Percentiles rank a stretch among this genome's conserved stretches.
Conservation (phyloP, 345 rosid species). For the Carallia pectinifolia region DNA sequence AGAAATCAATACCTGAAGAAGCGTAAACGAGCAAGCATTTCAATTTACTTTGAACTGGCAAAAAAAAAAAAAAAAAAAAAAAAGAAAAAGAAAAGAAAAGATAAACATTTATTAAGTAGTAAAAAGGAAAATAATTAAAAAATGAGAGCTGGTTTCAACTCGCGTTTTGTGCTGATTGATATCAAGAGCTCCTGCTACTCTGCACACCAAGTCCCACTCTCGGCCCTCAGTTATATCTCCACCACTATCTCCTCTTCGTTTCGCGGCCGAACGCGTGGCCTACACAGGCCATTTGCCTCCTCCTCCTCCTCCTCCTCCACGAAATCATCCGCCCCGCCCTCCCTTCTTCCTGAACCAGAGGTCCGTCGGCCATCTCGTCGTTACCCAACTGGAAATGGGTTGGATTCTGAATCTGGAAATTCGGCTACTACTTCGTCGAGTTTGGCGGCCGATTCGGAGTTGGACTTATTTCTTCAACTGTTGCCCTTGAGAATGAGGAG, state of each 20-base stretch:
- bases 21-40: background rate
- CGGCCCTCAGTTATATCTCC: conserved; percentile 40
- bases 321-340: conserved; percentile 17
- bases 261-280: conserved; percentile 52
- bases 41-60: background rate
- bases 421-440: conserved; percentile 21
- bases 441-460: conserved; percentile 40
- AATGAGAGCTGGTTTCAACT: conserved; percentile 36
- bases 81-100: conserved; percentile 12
- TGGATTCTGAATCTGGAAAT: conserved; percentile 23
- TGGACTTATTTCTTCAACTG: conserved; percentile 71
- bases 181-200: conserved; percentile 66
- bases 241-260: conserved; percentile 53
- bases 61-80: background rate
- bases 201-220: conserved; percentile 42
- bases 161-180: conserved; percentile 65
- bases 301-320: conserved; percentile 25
- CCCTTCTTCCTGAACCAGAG: conserved; percentile 41
- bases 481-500: conserved; percentile 63
- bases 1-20: background rate
- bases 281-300: conserved; percentile 35
- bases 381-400: conserved; percentile 39
- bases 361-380: conserved; percentile 56
- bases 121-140: conserved; percentile 30
- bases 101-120: background rate